Conservation (phyloP, 2,329 filamentous ascomycete genomes). For the Cordyceps militaris region DNA sequence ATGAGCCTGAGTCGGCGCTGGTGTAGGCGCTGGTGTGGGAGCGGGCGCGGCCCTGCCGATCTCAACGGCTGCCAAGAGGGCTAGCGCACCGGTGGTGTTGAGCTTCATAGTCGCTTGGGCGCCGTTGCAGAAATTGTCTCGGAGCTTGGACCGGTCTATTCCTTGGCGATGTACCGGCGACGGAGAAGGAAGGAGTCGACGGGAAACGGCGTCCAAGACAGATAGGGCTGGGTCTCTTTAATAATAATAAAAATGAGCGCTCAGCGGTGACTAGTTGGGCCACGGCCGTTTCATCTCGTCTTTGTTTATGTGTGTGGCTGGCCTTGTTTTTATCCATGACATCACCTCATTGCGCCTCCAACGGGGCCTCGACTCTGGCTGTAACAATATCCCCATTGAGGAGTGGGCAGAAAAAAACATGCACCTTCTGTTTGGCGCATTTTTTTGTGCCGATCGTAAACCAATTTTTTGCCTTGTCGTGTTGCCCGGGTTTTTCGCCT, state of each 20-base stretch:
- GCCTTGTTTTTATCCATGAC: constrained; percentile 5
- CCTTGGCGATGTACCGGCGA: neutral
- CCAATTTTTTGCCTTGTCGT: neutral
- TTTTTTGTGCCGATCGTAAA: neutral
- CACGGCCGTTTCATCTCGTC: neutral
- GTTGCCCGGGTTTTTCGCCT: neutral
- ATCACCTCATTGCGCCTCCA: constrained; percentile 1
- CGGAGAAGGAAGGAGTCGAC: neutral
- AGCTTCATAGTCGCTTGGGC: constrained; percentile 1
- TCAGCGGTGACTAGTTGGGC: neutral
- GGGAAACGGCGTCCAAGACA: neutral
- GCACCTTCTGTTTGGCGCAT: neutral
- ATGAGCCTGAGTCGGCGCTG: neutral
- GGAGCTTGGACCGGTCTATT: neutral
- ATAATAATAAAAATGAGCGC: neutral
- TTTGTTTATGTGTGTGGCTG: neutral
- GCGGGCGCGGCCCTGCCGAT: constrained; percentile 9
- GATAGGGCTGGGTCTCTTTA: neutral
- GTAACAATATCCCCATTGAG: neutral
- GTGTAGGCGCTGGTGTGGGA: neutral
- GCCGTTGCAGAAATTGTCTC: neutral
- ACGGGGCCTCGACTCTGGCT: neutral
- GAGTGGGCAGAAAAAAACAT: neutral
- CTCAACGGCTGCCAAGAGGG: constrained; percentile 9
- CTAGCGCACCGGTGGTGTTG: neutral